Evolutionary conservation across 2,329 filamentous ascomycete genomes (phyloP), one percentile per base, ranked within the genome.

Genomic region (Trichoderma sp.): DNA sequence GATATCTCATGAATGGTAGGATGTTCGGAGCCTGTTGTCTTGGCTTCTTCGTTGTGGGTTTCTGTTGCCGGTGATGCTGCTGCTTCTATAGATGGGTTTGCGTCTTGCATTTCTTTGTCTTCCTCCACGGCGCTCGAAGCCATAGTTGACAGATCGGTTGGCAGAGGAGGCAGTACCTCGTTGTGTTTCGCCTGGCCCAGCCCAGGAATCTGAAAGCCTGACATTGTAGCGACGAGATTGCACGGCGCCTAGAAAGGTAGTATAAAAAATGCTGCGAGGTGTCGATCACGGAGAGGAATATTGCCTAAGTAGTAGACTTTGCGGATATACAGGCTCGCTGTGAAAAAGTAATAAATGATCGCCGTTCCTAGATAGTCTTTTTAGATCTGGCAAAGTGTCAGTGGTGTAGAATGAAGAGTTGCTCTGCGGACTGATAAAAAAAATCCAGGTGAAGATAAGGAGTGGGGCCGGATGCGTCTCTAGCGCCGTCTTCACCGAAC

Each of bases 191-290:
- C 81, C 70, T 82, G 79, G 13, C 81, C 81, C 19, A 83, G 74
- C 65, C 81, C 81, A 35, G 81, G 81, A 40, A 83, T 83, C 68
- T 82, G 80, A 40, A 83, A 83, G 66, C 79, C 79, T 31, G 81
- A 79, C 81, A 83, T 83, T 11, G 8, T 69, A 43, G 49, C 55
- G 40, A 29, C 49, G 49, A 19, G 14, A 31, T 31, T 47, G n/a
- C 11, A 33, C 43, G 43, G 56, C 43, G 24, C 3, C 14, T 19
- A 31, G 11, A 16, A 58, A 31, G 27, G 4, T n/a, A n/a, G 7
- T 31, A 16, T 5, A 37, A n/a, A n/a, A n/a, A 43, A 10, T 27
- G 19, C 37, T 58, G 55, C 13, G 57, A 56, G 8, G 53, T 27
- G 61, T 33, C 35, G 35, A 31, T 31, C 19, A 56, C 27, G 21